These are phyloP conservation scores for Jaenimonas drosophilae DNA, from an alignment of 208 protist genomes.

Conservation along the genomic window DNA sequence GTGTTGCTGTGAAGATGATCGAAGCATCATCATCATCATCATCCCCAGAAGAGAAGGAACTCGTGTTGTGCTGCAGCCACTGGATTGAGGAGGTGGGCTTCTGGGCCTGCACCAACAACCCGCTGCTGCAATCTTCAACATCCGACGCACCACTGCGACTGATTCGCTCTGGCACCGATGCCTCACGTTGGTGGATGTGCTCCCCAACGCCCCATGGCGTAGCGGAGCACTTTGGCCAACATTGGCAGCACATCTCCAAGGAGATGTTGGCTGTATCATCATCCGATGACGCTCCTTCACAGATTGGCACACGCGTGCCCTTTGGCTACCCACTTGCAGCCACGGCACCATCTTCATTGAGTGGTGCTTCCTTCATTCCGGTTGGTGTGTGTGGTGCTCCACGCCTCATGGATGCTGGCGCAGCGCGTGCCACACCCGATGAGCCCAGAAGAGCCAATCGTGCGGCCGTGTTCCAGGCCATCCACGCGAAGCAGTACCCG, in stretches of 20 bases:
- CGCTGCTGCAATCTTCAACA: constrained; percentile 14
- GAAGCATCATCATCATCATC: background rate
- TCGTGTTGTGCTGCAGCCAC: constrained; percentile 47
- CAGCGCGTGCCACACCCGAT: constrained; percentile 23
- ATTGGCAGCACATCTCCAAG: no score
- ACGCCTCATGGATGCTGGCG: constrained; percentile 35
- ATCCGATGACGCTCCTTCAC: no score
- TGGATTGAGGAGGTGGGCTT: constrained; percentile 79
- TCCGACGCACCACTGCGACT: no score
- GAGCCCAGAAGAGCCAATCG: constrained; percentile 12
- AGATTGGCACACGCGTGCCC: no score
- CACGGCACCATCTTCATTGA: background rate
- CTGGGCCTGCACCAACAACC: constrained; percentile 66
- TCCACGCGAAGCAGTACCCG: constrained; percentile 35
- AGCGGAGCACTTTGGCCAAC: no score
- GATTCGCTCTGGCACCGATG: no score
- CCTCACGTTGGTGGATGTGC: background rate
- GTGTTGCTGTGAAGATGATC: background rate
- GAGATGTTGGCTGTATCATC: no score
- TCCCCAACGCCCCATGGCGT: no score
- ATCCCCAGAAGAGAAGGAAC: background rate
- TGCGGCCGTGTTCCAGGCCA: constrained; percentile 22
- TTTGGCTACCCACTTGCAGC: constrained; percentile 17
- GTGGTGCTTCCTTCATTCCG: constrained; percentile 11
- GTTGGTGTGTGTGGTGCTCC: constrained; percentile 52